Base-by-base conservation (phyloP, 306 rosid genomes). In the Dryas alaskensis region DNA sequence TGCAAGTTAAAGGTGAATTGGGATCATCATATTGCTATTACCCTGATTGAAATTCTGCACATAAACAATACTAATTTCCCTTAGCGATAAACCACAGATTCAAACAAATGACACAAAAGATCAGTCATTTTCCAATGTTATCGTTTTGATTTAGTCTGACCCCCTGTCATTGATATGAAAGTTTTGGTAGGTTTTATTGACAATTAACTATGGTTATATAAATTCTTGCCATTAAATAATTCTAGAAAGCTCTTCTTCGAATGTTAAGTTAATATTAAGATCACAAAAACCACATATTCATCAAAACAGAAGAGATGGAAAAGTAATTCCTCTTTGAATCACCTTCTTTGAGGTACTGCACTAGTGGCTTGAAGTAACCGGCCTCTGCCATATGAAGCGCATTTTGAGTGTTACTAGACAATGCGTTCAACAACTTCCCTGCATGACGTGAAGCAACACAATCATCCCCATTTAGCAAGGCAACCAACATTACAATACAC, bases 321-420 rank as follows among this genome's bases (percentile, higher is more conserved):
- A 17, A 73, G 54, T 37, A 22, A 22, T 22, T 22, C 22, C 66
- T 27, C 51, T 37, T 25, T 51, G 62, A n/a, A 16, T 79, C 63
- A 90, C 98, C 98, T 89, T 89, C 92, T 60, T 86, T 84, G 49
- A 93, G 88, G 86, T 77, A 86, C 63, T 83, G 83, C 75, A 93
- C 97, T 46, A 93, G 72, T 22, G 98, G 97, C 84, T 76, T 79
- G 71, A 90, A 93, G 85, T 90, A 90, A 54, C 97, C 97, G 3
- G 98, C 98, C 79, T 93, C 98, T 0, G 98, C 97, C 97, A 93
- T 93, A 78, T 89, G 89, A 81, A 93, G 97, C 44, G 94, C 96
- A 64, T 93, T 90, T 78, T 93, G 98, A 65, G 88, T 82, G 80
- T 84, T 93, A 68, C 88, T 77, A 5, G 98, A 89, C 79, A 93